phyloP scores from a whole-genome alignment of 495 filamentous ascomycete species.

The Echria macrotheca region DNA sequence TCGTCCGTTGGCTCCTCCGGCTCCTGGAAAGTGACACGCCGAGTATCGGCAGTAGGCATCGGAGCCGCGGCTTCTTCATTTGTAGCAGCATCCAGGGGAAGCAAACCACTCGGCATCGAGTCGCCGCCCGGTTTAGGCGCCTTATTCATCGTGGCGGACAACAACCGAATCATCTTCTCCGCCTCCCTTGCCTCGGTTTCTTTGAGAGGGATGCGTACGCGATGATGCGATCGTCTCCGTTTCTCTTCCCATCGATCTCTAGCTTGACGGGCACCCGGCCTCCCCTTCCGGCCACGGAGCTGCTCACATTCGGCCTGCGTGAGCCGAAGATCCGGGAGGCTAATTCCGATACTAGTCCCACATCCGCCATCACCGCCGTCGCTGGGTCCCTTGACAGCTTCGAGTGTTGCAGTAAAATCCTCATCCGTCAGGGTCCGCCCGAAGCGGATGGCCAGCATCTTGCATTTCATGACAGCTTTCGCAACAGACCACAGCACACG shows the following conservation, averaged over 20 bases:
- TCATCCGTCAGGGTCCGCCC: constrained; percentile 43
- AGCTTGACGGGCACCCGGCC: constrained; percentile 19
- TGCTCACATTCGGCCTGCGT: constrained; percentile 37
- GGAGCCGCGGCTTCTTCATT: too few species aligned
- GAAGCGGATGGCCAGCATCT: constrained; percentile 54
- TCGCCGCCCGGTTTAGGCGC: too few species aligned
- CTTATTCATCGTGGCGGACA: too few species aligned
- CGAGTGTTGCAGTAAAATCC: constrained; percentile 43
- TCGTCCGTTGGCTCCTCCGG: constrained; percentile 12
- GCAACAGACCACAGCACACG: constrained; percentile 73
- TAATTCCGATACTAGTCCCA: constrained; percentile 41
- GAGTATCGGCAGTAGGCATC: too few species aligned
- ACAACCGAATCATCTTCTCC: constrained; percentile 27
- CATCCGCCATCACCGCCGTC: constrained; percentile 32
- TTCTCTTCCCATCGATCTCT: constrained; percentile 21
- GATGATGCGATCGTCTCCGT: constrained; percentile 24
- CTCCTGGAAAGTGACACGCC: background rate
- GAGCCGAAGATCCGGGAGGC: constrained; percentile 49
- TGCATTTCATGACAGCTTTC: constrained; percentile 78
- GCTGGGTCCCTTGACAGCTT: constrained; percentile 28
- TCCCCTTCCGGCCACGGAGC: constrained; percentile 24
- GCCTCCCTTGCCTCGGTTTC: constrained; percentile 28
- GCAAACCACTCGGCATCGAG: too few species aligned
- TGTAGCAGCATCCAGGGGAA: too few species aligned
- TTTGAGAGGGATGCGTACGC: constrained; percentile 37